Conservation (phyloP, 2,329 filamentous ascomycete genomes). For the Colletotrichum cereale region DNA sequence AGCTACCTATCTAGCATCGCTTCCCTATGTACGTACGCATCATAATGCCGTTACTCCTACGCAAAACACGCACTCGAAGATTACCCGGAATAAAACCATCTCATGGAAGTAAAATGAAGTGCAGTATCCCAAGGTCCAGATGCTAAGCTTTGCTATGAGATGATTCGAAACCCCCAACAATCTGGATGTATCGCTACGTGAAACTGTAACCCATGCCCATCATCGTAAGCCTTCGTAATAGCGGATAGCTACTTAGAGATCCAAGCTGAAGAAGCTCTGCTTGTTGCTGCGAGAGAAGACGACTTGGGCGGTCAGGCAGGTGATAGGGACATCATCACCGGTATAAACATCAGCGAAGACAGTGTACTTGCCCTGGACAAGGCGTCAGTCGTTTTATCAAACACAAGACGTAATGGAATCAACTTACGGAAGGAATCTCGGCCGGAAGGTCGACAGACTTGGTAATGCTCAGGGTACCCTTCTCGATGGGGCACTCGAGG, state of each 20-base stretch:
- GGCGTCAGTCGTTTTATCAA: conserved; percentile 41
- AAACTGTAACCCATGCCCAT: conserved; percentile 35
- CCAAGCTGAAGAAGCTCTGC: conserved; percentile 52
- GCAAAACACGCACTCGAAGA: conserved; percentile 24
- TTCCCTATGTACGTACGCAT: conserved; percentile 38
- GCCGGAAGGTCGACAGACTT: conserved; percentile 89
- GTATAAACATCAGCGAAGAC: conserved; percentile 89
- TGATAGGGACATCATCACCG: conserved; percentile 79
- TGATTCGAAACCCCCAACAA: conserved; percentile 26
- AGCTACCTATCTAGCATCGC: conserved; percentile 35
- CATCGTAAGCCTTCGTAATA: conserved; percentile 34
- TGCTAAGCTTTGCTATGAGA: conserved; percentile 39
- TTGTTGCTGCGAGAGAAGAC: conserved; percentile 64
- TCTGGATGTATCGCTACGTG: conserved; percentile 33
- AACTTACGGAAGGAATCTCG: conserved; percentile 88
- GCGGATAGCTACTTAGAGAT: conserved; percentile 51
- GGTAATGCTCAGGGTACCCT: conserved; percentile 78
- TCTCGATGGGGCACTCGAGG: conserved; percentile 87
- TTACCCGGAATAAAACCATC: not conserved
- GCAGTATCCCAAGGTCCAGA: conserved; percentile 22
- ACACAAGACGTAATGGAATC: not conserved
- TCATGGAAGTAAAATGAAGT: conserved; percentile 21
- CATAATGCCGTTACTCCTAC: conserved; percentile 35
- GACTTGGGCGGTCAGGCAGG: conserved; percentile 85
- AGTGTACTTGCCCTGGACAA: conserved; percentile 83